These are phyloP conservation scores for Pistacia integerrima DNA, from an alignment of 345 rosid genomes.

Conservation along the genomic window DNA sequence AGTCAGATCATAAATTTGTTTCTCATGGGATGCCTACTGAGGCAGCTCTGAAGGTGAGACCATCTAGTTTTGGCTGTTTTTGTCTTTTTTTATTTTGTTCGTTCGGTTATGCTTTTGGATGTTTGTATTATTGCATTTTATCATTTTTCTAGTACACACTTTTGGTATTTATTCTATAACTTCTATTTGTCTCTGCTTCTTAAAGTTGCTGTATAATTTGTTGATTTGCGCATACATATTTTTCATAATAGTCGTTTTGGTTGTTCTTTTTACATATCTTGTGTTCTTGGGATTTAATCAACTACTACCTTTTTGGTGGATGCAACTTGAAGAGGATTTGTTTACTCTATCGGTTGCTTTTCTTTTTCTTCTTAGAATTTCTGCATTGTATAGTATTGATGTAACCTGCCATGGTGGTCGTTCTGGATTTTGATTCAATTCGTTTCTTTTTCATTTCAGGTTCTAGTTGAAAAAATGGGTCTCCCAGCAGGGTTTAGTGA, in stretches of 20 bases:
- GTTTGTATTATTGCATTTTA: not conserved
- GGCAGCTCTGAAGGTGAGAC: constrained; percentile 68
- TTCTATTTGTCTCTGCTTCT: not conserved
- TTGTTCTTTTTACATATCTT: not conserved
- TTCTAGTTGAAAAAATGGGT: constrained; percentile 79
- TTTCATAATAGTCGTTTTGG: not conserved
- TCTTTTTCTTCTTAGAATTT: constrained; percentile 3
- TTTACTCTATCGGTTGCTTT: not conserved
- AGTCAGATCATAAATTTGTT: constrained; percentile 52
- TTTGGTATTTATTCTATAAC: not conserved
- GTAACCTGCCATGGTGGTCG: constrained; percentile 4
- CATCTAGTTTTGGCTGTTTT: not conserved
- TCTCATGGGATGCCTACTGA: constrained; percentile 79
- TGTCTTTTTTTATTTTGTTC: not conserved
- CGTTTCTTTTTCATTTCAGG: constrained; percentile 36
- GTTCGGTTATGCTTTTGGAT: not conserved
- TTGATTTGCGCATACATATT: not conserved
- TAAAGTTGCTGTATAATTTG: not conserved
- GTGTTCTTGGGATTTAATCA: not conserved
- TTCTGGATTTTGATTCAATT: not conserved
- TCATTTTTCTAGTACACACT: not conserved
- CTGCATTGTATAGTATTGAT: not conserved
- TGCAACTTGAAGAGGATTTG: not conserved
- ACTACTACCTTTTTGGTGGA: not conserved
- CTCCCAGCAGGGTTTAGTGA: constrained; percentile 36